Evolutionary conservation across 2,329 filamentous ascomycete species (phyloP).

Genomic region (Microsporum canis): DNA sequence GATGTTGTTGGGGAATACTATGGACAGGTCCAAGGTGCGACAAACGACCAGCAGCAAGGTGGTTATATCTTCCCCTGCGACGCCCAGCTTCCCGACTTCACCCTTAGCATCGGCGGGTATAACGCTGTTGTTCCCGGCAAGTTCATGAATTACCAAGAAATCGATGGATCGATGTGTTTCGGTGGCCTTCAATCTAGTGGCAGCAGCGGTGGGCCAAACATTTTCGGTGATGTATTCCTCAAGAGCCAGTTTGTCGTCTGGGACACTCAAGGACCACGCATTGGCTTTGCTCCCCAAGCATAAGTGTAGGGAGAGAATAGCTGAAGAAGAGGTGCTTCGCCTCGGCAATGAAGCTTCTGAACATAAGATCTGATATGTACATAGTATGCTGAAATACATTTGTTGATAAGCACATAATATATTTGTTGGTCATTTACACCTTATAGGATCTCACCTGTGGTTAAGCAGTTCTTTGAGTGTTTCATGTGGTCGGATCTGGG

Average conservation of each 20-base stretch:
- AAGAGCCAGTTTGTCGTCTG: conserved; percentile 52
- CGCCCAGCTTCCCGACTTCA: conserved; percentile 42
- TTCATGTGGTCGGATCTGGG: too few relatives aligned
- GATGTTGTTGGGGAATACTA: conserved; percentile 50
- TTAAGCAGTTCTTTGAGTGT: too few relatives aligned
- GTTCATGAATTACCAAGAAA: conserved; percentile 44
- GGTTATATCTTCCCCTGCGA: conserved; percentile 50
- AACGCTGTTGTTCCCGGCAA: conserved; percentile 44
- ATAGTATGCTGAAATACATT: too few relatives aligned
- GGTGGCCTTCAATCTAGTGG: conserved; percentile 46
- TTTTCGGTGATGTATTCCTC: conserved; percentile 50
- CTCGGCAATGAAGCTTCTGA: too few relatives aligned
- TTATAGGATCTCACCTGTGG: too few relatives aligned
- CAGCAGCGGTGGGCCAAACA: conserved; percentile 42
- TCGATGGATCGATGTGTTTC: conserved; percentile 38
- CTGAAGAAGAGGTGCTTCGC: background rate
- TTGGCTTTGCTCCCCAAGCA: conserved; percentile 11
- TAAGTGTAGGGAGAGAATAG: background rate
- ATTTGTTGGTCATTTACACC: too few relatives aligned
- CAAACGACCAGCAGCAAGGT: conserved; percentile 32
- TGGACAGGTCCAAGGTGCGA: conserved; percentile 41
- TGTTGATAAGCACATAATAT: too few relatives aligned
- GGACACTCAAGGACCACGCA: conserved; percentile 22
- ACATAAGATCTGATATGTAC: too few relatives aligned
- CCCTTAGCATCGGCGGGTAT: conserved; percentile 41